These are phyloP conservation scores for Hondaea fermentalgiana DNA, from an alignment of 108 stramenopile genomes.

Conservation along the genomic window DNA sequence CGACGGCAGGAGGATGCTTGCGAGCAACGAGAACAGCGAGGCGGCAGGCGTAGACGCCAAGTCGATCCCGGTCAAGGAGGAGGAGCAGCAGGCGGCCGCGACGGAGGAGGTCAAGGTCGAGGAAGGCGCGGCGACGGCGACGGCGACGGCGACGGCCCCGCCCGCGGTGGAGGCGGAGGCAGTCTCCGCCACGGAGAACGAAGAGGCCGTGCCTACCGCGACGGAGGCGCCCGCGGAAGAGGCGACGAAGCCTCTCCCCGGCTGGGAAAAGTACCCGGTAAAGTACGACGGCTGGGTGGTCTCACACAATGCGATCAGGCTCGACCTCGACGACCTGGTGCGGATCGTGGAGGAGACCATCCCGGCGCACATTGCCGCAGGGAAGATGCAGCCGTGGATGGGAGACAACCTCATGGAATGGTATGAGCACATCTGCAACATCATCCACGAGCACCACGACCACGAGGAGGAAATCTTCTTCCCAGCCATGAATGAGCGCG, in stretches of 20 bases:
- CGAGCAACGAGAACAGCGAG: too few relatives aligned
- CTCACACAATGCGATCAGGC: neutral
- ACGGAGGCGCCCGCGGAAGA: neutral
- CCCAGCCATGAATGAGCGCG: neutral
- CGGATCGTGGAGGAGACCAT: neutral
- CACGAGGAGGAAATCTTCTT: slow-evolving; percentile 8
- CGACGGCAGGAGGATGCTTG: too few relatives aligned
- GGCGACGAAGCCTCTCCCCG: neutral
- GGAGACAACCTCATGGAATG: neutral
- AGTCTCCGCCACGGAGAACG: neutral
- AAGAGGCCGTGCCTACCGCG: neutral
- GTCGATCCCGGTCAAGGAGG: too few relatives aligned
- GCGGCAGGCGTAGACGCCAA: too few relatives aligned
- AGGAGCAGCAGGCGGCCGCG: too few relatives aligned
- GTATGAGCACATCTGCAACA: neutral
- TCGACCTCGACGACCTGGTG: neutral
- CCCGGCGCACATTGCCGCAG: neutral
- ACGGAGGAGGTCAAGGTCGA: too few relatives aligned
- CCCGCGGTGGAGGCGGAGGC: neutral
- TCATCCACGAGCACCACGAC: neutral
- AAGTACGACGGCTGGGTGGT: neutral
- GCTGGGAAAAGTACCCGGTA: neutral
- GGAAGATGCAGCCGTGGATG: slow-evolving; percentile 4
- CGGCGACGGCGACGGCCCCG: too few relatives aligned
- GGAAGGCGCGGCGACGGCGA: too few relatives aligned